Base-by-base conservation (phyloP, 495 filamentous ascomycete genomes). In the Podospora australis region DNA sequence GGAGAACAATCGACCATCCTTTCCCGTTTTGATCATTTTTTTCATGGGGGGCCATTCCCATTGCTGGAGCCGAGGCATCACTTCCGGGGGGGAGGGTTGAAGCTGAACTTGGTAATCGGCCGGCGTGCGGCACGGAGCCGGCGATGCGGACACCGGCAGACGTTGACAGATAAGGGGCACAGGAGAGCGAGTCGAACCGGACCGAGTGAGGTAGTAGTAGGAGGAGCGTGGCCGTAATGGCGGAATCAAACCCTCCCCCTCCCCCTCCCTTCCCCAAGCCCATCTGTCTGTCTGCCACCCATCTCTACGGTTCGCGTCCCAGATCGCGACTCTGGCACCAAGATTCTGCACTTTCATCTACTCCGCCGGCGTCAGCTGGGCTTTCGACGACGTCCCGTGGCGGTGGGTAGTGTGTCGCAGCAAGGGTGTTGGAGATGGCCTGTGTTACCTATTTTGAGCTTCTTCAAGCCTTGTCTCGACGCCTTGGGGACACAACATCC, bases 1-100 rank as follows among this genome's bases (percentile, higher is more conserved):
- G 49, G 49, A 47, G 42, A n/a, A n/a, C n/a, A n/a, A n/a, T n/a
- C n/a, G n/a, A 13, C 19, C 36, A 46, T 42, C 49, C 49, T 38
- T 52, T 38, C 36, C 26, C n/a, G 38, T 14, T 43, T 46, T 26
- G 28, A 42, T 35, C 22, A 16, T 36, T 26, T 22, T 29, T 26
- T n/a, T n/a, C n/a, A n/a, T n/a, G n/a, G n/a, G n/a, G n/a, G n/a
- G n/a, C n/a, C n/a, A n/a, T n/a, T n/a, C n/a, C n/a, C n/a, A n/a
- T n/a, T n/a, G 8, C 26, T 6, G 13, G 30, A 45, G 32, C 41
- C 19, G 49, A 51, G 41, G 41, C n/a, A n/a, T n/a, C n/a, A n/a
- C n/a, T n/a, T n/a, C n/a, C n/a, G n/a, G n/a, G n/a, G n/a, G n/a
- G n/a, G n/a, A n/a, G n/a, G n/a, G n/a, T 23, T 29, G 3, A 24